A percentile compares a stretch with the other conserved stretches of the same genome.
phyloP scores from a whole-genome alignment of 768 basidiomycete genomes.

The Royoungia palumana region DNA sequence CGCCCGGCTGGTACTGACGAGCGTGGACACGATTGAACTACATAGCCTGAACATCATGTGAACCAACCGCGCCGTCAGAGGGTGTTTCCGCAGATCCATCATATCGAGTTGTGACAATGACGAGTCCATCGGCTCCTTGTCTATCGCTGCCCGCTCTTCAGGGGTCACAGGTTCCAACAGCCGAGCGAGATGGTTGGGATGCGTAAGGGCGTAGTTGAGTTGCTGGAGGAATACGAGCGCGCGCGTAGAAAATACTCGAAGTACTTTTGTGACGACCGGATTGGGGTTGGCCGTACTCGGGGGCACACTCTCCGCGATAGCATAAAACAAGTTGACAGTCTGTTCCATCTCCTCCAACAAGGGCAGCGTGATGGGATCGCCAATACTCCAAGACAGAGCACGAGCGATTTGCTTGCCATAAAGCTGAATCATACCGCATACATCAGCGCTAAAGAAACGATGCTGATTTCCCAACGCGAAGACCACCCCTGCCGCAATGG shows the following conservation, averaged over 20 bases:
- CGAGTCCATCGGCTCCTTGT: conserved; percentile 49
- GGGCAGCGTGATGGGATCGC: conserved; percentile 70
- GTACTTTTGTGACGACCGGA: conserved; percentile 57
- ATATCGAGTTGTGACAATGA: conserved; percentile 41
- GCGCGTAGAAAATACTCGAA: conserved; percentile 64
- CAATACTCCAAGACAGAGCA: conserved; percentile 79
- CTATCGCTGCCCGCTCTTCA: conserved; percentile 68
- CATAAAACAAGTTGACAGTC: conserved; percentile 71
- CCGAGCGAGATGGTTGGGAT: conserved; percentile 84
- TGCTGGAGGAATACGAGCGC: conserved; percentile 79
- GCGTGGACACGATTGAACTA: conserved; percentile 63
- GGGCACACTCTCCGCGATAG: conserved; percentile 53
- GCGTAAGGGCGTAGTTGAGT: conserved; percentile 85
- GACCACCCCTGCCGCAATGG: conserved; percentile 72
- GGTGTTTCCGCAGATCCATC: conserved; percentile 63
- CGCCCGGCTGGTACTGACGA: conserved; percentile 67
- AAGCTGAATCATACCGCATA: conserved; percentile 80
- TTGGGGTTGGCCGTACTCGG: conserved; percentile 17
- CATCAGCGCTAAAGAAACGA: conserved; percentile 81
- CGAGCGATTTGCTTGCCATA: conserved; percentile 77
- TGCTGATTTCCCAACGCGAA: conserved; percentile 58
- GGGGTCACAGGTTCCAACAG: conserved; percentile 74
- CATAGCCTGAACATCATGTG: conserved; percentile 70
- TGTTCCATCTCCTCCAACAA: conserved; percentile 82
- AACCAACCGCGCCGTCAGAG: conserved; percentile 67